Percentiles rank a stretch among this genome's conserved stretches.
phyloP scores from a whole-genome alignment of 306 rosid genomes.

The Glycine soja region DNA sequence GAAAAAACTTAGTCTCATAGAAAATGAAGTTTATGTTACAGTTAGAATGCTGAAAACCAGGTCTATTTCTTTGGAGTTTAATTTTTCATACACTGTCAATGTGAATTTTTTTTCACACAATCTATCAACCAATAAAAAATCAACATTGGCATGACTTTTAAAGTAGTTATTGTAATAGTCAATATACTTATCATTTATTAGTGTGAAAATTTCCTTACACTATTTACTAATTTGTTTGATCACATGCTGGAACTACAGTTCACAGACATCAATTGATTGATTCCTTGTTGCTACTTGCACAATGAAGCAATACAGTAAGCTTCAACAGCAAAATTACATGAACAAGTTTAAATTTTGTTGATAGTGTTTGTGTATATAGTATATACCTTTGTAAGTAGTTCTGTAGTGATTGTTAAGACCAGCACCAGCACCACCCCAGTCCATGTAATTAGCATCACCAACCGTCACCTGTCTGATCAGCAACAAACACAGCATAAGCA shows the following conservation, averaged over 20 bases:
- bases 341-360: too few species aligned
- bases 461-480: constrained; percentile 56
- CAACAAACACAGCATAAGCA: not conserved
- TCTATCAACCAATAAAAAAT: not conserved
- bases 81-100: not conserved
- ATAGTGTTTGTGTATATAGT: too few species aligned
- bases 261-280: not conserved
- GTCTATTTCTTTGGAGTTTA: not conserved
- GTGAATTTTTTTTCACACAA: too few species aligned
- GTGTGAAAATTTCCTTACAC: too few species aligned
- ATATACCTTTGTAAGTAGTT: constrained; percentile 74
- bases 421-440: constrained; percentile 52
- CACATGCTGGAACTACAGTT: not conserved
- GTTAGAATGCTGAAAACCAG: constrained; percentile 23
- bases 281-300: not conserved
- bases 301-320: not conserved
- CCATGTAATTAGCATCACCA: constrained; percentile 68
- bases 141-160: not conserved
- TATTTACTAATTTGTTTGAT: not conserved
- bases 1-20: constrained; percentile 25
- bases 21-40: constrained; percentile 18
- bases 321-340: too few species aligned
- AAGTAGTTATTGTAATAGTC: not conserved
- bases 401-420: constrained; percentile 60
- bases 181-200: not conserved